Base-by-base conservation (phyloP, 225 moss, liverwort and hornwort genomes). In the Physcomitrium patens region DNA sequence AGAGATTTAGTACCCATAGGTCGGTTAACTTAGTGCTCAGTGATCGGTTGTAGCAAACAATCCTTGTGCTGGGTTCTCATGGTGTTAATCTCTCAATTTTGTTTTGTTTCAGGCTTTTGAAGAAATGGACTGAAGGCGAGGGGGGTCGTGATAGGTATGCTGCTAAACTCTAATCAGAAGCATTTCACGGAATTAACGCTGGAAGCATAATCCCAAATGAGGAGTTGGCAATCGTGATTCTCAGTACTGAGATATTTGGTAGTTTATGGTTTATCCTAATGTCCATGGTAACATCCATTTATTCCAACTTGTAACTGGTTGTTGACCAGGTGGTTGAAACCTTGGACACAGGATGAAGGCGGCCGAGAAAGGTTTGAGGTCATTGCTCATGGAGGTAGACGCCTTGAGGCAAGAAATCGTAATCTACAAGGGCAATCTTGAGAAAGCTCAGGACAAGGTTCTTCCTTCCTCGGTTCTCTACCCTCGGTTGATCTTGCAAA, bases 401-500 rank as follows among this genome's bases (percentile, higher is more conserved):
- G 75, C 80, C 58, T 73, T 89, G 79, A 88, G 87, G 76, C 84
- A 87, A 76, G 96, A 91, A 80, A 81, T 89, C 47, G 83, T 83
- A 62, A 60, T 86, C 10, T 93, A 85, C 64, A 96, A 80, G 81
- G 82, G 78, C 47, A 91, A 89, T 73, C 87, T 92, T 50, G 86
- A 92, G 70, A 90, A 85, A 84, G 92, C 93, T 52, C 86, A 89
- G 80, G 86, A 78, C 64, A 92, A 96, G 90, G 91, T 96, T 81
- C n/a, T 37, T 67, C 52, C n/a, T n/a, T n/a, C n/a, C n/a, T n/a
- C n/a, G n/a, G n/a, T 45, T 26, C 50, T 44, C 12, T 22, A 48
- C 37, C 22, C 48, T 69, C 77, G 27, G 23, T 10, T 69, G 49
- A 16, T 11, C 48, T 68, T 50, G 0, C 23, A n/a, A 44, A 37